These are phyloP conservation scores for Alternaria sp. DNA, from an alignment of 2,329 filamentous ascomycete species.

Conservation along the genomic window DNA sequence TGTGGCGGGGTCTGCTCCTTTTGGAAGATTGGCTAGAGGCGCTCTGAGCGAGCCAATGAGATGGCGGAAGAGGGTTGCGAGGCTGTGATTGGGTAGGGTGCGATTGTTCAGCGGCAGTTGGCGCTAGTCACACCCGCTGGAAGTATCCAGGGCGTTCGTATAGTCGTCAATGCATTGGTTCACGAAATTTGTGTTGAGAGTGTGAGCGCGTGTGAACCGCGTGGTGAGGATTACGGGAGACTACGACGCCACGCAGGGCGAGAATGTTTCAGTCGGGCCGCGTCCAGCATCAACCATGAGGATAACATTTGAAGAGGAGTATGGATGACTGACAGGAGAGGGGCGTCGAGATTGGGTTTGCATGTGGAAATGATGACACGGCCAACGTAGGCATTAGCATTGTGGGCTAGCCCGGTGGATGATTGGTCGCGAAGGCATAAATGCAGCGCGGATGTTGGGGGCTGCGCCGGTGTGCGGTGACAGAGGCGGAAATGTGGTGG, in stretches of 20 bases:
- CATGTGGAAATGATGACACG: conserved; percentile 8
- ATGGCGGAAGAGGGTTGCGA: conserved; percentile 14
- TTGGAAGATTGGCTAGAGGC: conserved; percentile 29
- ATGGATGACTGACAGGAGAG: not conserved
- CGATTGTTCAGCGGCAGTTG: conserved; percentile 17
- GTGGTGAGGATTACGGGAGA: not conserved
- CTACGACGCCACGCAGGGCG: not conserved
- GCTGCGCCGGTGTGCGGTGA: not conserved
- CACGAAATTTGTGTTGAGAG: conserved; percentile 2
- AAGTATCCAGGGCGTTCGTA: conserved; percentile 11
- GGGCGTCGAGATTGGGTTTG: not conserved
- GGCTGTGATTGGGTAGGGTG: conserved; percentile 33
- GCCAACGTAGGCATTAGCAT: not conserved
- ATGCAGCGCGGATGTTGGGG: not conserved
- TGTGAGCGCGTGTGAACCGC: conserved; percentile 7
- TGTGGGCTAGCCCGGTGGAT: not conserved
- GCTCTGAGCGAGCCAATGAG: conserved; percentile 36
- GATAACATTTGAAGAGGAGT: not conserved
- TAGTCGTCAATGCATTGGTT: conserved; percentile 30
- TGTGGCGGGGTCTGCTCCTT: conserved; percentile 20
- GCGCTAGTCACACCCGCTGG: conserved; percentile 18
- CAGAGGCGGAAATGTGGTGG: conserved; percentile 2
- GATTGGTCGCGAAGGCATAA: conserved; percentile 6
- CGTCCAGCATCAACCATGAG: conserved; percentile 2
- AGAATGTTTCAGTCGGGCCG: not conserved